Percentiles rank a stretch among this genome's conserved stretches.
These are phyloP conservation scores for Tuber magnatum DNA, from an alignment of 495 filamentous ascomycete species.

Conservation along the genomic window DNA sequence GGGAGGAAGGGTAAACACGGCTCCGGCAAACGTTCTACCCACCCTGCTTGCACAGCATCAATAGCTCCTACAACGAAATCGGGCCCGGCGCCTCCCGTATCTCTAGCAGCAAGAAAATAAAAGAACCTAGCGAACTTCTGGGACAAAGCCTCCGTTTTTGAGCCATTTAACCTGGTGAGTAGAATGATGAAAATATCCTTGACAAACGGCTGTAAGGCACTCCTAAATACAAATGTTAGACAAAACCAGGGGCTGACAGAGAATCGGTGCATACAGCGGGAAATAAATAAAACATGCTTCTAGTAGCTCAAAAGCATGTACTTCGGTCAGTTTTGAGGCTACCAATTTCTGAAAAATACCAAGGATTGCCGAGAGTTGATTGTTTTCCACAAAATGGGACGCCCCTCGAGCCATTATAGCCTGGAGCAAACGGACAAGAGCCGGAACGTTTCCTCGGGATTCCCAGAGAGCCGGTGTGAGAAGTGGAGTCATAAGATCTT, in stretches of 20 bases:
- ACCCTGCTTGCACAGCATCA: slow-evolving; percentile 67
- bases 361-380: slow-evolving; percentile 71
- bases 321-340: slow-evolving; percentile 63
- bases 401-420: slow-evolving; percentile 73
- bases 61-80: slow-evolving; percentile 79
- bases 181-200: slow-evolving; percentile 70
- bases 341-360: slow-evolving; percentile 89
- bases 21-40: not conserved
- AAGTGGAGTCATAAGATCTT: slow-evolving; percentile 64
- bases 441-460: slow-evolving; percentile 83
- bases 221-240: slow-evolving; percentile 45
- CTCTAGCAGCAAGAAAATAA: slow-evolving; percentile 73
- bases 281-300: slow-evolving; percentile 69
- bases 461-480: slow-evolving; percentile 77
- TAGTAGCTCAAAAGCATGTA: slow-evolving; percentile 78
- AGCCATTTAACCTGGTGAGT: slow-evolving; percentile 69
- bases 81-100: slow-evolving; percentile 71
- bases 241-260: slow-evolving; percentile 4
- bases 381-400: slow-evolving; percentile 61
- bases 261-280: slow-evolving; percentile 47
- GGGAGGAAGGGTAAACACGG: not conserved
- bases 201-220: slow-evolving; percentile 67
- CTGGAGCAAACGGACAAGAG: slow-evolving; percentile 73
- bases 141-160: slow-evolving; percentile 71
- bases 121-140: slow-evolving; percentile 82